phyloP scores from a whole-genome alignment of 345 rosid genomes.

The Hibiscus trionum region DNA sequence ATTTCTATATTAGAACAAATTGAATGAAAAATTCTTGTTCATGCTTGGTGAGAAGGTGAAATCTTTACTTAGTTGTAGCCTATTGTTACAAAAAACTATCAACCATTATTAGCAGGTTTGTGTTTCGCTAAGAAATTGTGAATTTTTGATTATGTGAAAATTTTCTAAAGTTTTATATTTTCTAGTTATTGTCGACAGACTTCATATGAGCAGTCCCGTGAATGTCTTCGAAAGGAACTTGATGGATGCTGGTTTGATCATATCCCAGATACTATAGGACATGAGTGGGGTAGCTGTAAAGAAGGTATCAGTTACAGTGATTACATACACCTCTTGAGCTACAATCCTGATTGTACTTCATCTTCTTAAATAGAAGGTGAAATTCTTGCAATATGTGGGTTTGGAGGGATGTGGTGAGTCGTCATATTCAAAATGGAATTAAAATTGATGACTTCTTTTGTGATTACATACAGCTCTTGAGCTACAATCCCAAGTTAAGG shows the following conservation, averaged over 20 bases:
- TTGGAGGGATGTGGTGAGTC: background rate
- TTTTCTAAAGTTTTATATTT: conserved; percentile 55
- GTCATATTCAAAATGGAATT: background rate
- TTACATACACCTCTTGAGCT: too few relatives aligned
- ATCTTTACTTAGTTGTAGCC: background rate
- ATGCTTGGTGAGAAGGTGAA: background rate
- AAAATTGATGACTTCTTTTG: background rate
- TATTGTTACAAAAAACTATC: background rate
- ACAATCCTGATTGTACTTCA: conserved; percentile 4
- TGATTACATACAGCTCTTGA: conserved; percentile 38
- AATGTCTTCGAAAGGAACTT: conserved; percentile 40
- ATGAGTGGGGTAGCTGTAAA: conserved; percentile 45
- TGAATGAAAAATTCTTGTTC: background rate
- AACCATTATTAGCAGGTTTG: background rate
- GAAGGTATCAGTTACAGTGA: conserved; percentile 23
- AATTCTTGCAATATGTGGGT: background rate
- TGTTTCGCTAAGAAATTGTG: background rate
- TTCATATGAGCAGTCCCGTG: conserved; percentile 34
- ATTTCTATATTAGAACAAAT: background rate
- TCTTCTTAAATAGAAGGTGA: background rate
- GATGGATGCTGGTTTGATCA: conserved; percentile 61
- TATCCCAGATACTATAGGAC: conserved; percentile 33
- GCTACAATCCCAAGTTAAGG: conserved; percentile 31
- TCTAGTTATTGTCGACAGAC: conserved; percentile 61
- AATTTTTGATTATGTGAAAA: conserved; percentile 1